A percentile compares a stretch with the other conserved stretches of the same genome.
Evolutionary conservation across 2,329 filamentous ascomycete species (phyloP).

Genomic region (Cephalotrichum gorgonifer): DNA sequence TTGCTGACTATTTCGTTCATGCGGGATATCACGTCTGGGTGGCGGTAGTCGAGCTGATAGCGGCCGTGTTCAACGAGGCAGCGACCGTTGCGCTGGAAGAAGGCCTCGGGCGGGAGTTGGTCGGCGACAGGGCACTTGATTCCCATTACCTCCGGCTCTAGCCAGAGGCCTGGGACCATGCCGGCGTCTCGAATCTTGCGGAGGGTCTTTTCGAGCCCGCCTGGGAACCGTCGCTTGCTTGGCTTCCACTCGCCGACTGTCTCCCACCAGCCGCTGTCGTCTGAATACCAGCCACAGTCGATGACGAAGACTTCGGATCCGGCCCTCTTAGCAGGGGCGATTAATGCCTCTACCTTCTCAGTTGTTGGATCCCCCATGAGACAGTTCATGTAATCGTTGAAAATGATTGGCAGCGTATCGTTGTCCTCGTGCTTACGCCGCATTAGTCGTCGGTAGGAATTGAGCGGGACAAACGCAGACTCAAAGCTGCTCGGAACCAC

Average conservation of each 20-base stretch:
- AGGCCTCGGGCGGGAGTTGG: slow-evolving; percentile 17
- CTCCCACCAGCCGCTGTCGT: slow-evolving; percentile 24
- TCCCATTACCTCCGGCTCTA: slow-evolving; percentile 24
- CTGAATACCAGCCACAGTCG: slow-evolving; percentile 25
- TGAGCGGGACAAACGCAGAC: slow-evolving; percentile 16
- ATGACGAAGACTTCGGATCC: slow-evolving; percentile 26
- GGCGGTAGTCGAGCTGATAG: slow-evolving; percentile 22
- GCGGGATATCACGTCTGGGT: slow-evolving; percentile 12
- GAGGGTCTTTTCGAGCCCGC: slow-evolving; percentile 16
- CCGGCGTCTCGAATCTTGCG: slow-evolving; percentile 14
- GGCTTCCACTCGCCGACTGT: slow-evolving; percentile 23
- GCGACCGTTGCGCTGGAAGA: slow-evolving; percentile 20
- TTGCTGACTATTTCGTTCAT: slow-evolving; percentile 16
- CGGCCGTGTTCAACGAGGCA: slow-evolving; percentile 20
- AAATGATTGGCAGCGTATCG: slow-evolving; percentile 18
- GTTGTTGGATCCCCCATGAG: slow-evolving; percentile 25
- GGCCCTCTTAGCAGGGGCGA: slow-evolving; percentile 16
- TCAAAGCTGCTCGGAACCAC: slow-evolving; percentile 13
- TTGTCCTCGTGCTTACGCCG: slow-evolving; percentile 19
- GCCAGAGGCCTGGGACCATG: slow-evolving; percentile 20
- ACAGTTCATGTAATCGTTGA: slow-evolving; percentile 29
- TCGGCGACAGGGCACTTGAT: slow-evolving; percentile 15
- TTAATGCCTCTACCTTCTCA: slow-evolving; percentile 17
- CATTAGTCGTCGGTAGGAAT: slow-evolving; percentile 18
- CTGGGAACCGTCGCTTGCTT: slow-evolving; percentile 18